Conservation (phyloP, 805 yeast genomes). For the Jamesozyma piceae region DNA sequence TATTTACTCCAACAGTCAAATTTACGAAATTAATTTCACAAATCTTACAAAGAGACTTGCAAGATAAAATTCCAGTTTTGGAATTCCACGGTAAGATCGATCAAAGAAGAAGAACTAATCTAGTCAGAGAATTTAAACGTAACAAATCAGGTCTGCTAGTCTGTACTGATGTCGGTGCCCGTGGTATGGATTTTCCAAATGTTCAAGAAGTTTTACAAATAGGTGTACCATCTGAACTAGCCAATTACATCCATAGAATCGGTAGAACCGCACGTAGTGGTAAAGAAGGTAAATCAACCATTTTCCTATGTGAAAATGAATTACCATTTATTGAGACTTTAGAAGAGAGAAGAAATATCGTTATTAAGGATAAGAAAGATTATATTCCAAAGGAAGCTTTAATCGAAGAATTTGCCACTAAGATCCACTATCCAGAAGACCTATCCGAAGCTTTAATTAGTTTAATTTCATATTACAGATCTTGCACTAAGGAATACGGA, state of each 20-base stretch:
- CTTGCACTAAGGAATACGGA: slow-evolving; percentile 27
- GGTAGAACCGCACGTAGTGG: slow-evolving; percentile 97
- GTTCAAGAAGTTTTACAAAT: slow-evolving; percentile 80
- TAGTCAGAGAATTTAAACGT: slow-evolving; percentile 46
- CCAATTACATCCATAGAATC: slow-evolving; percentile 85
- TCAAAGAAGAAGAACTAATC: slow-evolving; percentile 56
- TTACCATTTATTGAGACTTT: slow-evolving; percentile 44
- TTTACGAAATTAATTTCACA: slow-evolving; percentile 51
- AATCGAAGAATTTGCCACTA: slow-evolving; percentile 20
- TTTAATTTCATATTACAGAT: slow-evolving; percentile 32
- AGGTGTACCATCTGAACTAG: slow-evolving; percentile 61
- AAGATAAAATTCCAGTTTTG: slow-evolving; percentile 24
- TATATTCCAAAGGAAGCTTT: slow-evolving; percentile 33
- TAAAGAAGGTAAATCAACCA: slow-evolving; percentile 57
- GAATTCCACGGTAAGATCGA: slow-evolving; percentile 67
- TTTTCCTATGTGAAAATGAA: slow-evolving; percentile 52
- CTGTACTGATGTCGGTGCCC: slow-evolving; percentile 88
- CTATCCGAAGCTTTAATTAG: slow-evolving; percentile 29
- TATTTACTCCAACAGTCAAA: slow-evolving; percentile 72
- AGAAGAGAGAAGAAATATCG: slow-evolving; percentile 42
- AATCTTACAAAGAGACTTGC: slow-evolving; percentile 30
- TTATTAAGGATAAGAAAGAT: slow-evolving; percentile 37
- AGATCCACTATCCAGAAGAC: slow-evolving; percentile 16
- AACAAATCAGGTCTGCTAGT: slow-evolving; percentile 49
- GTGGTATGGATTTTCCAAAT: slow-evolving; percentile 92